A percentile compares a stretch with the other conserved stretches of the same genome.
Conservation (phyloP, 345 rosid species). For the Dimocarpus longan region DNA sequence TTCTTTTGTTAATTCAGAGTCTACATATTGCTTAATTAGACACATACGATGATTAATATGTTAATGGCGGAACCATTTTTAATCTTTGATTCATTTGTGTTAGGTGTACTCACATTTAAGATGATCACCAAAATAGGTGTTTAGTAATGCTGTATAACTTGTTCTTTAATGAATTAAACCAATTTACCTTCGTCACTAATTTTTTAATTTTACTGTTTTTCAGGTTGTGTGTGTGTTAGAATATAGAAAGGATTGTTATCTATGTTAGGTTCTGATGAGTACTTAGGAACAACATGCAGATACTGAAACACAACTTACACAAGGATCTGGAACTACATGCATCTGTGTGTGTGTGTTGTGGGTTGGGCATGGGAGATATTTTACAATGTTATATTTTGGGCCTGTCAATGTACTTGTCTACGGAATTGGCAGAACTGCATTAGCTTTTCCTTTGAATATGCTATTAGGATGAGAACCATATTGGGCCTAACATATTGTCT, state of each 20-base stretch:
- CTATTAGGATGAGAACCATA: neutral
- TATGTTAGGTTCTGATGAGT: neutral
- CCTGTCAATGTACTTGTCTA: neutral
- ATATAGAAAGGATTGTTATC: neutral
- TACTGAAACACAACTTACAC: neutral
- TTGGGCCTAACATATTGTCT: neutral
- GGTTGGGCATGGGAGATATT: neutral
- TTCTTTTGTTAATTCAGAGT: constrained; percentile 6
- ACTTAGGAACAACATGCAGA: neutral
- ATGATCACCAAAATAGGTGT: neutral
- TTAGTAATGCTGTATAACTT: too few relatives aligned
- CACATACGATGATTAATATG: neutral
- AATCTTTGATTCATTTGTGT: neutral
- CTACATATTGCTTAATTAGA: constrained; percentile 6
- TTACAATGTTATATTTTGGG: neutral
- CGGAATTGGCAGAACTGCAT: neutral
- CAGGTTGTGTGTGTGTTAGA: neutral
- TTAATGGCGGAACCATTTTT: neutral
- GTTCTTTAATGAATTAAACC: neutral
- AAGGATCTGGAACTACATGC: neutral
- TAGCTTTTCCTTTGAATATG: neutral
- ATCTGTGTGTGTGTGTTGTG: neutral
- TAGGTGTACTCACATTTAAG: neutral
- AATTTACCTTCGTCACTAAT: neutral
- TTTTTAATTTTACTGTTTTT: too few relatives aligned